Evolutionary conservation across 2,329 filamentous ascomycete genomes (phyloP), one percentile per base, ranked within the genome.

Genomic region (Periconia sp.): DNA sequence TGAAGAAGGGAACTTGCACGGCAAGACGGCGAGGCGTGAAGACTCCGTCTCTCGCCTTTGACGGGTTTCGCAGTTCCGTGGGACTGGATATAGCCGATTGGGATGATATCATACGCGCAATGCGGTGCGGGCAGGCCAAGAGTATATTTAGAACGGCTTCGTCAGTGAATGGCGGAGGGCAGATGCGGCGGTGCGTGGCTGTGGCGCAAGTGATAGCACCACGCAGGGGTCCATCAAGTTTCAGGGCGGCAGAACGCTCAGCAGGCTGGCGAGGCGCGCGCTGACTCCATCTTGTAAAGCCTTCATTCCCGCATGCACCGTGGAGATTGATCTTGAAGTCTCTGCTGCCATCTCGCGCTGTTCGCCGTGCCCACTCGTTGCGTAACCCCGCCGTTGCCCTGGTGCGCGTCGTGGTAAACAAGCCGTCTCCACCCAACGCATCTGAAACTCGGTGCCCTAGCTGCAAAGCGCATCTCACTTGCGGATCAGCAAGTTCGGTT

Each of bases 401-500:
- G n/a, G n/a, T n/a, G n/a, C n/a, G n/a, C n/a, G n/a, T n/a, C n/a
- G 50, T 47, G 48, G 61, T 60, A 65, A 66, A 65, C 62, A 62
- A 42, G 40, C 45, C 5, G 49, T 35, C 52, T 52, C 56, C 61
- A 56, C 59, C 59, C 61, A 52, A 58, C 60, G 24, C 40, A 59
- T 36, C 57, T 58, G 62, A 66, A 66, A 66, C 64, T 38, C 36
- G 24, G 30, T 26, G 16, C 18, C 41, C 54, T 53, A 51, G 55
- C 46, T 54, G 45, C 46, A 45, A 52, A 34, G 46, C 52, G 53
- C 46, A 44, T 43, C 40, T 46, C 33, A 36, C 31, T 28, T 32
- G 48, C 44, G 45, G 29, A 56, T 53, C 61, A 56, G 38, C 60
- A 56, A 52, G 39, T 38, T 36, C 47, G 46, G 39, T 36, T 42